Conservation (phyloP, 2,329 filamentous ascomycete genomes). For the Trichoderma citrinoviride region DNA sequence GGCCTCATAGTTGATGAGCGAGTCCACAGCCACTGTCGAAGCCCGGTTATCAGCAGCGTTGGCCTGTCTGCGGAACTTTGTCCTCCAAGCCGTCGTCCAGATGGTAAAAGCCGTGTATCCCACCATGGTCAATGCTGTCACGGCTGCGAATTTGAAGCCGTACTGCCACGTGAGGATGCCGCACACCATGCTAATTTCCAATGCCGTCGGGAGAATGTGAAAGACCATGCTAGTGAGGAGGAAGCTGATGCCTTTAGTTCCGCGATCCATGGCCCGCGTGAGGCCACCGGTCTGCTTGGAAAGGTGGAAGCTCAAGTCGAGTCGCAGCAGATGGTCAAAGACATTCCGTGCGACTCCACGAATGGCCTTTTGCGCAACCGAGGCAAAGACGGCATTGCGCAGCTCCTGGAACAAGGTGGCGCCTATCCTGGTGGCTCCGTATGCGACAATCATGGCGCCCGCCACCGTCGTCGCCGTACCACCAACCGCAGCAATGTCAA, state of each 20-base stretch:
- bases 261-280: constrained; percentile 90
- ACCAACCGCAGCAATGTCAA: constrained; percentile 83
- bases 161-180: constrained; percentile 97
- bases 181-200: constrained; percentile 95
- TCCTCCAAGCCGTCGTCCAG: constrained; percentile 92
- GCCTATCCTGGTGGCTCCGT: constrained; percentile 83
- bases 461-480: constrained; percentile 86
- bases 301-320: constrained; percentile 93
- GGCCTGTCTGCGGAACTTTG: constrained; percentile 90
- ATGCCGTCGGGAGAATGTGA: constrained; percentile 86
- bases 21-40: constrained; percentile 93
- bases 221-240: constrained; percentile 97
- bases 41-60: constrained; percentile 96
- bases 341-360: constrained; percentile 87
- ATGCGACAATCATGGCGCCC: constrained; percentile 89
- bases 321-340: constrained; percentile 80
- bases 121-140: constrained; percentile 87
- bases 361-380: constrained; percentile 95
- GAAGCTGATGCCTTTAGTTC: constrained; percentile 98
- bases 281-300: constrained; percentile 91
- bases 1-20: constrained; percentile 96
- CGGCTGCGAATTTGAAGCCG: constrained; percentile 83
- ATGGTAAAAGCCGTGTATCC: constrained; percentile 97
- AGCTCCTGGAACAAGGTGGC: constrained; percentile 90
- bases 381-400: constrained; percentile 94